Evolutionary conservation across 139 green algal species (phyloP).

Genomic region (Dunaliella sp.): DNA sequence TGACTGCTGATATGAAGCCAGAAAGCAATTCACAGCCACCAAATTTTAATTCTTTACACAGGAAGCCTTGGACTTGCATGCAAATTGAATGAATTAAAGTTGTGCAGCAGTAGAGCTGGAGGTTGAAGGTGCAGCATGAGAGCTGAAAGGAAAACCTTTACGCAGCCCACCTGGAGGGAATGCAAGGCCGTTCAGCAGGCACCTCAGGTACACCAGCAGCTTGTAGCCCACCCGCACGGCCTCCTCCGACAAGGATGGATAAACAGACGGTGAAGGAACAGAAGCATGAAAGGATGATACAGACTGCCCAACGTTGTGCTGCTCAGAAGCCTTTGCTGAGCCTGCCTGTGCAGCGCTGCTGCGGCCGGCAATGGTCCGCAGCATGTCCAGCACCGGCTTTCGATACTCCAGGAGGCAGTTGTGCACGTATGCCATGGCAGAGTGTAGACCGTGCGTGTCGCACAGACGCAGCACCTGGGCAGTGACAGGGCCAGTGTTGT

Average conservation of each 20-base stretch:
- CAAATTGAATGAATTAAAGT: too few species aligned
- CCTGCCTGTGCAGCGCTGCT: background rate
- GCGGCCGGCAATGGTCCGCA: conserved; percentile 49
- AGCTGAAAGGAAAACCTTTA: background rate
- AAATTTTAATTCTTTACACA: too few species aligned
- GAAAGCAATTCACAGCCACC: too few species aligned
- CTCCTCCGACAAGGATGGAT: background rate
- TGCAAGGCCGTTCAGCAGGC: conserved; percentile 15
- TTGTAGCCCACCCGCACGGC: conserved; percentile 49
- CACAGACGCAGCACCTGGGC: conserved; percentile 74
- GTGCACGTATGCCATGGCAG: conserved; percentile 75
- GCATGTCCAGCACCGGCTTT: conserved; percentile 71
- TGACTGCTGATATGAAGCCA: too few species aligned
- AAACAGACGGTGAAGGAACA: conserved; percentile 3
- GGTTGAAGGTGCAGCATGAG: background rate
- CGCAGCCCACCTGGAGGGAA: conserved; percentile 26
- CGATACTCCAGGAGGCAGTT: conserved; percentile 76
- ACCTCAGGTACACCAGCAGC: conserved; percentile 69
- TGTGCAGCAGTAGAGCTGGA: too few species aligned
- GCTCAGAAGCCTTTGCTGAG: background rate
- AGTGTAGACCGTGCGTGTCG: conserved; percentile 65
- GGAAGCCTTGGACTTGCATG: too few species aligned
- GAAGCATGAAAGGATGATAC: background rate
- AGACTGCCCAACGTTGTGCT: background rate
- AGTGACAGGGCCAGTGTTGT: too few species aligned